Base-by-base conservation (phyloP, 257 asterid genomes). In the Catharanthus roseus region DNA sequence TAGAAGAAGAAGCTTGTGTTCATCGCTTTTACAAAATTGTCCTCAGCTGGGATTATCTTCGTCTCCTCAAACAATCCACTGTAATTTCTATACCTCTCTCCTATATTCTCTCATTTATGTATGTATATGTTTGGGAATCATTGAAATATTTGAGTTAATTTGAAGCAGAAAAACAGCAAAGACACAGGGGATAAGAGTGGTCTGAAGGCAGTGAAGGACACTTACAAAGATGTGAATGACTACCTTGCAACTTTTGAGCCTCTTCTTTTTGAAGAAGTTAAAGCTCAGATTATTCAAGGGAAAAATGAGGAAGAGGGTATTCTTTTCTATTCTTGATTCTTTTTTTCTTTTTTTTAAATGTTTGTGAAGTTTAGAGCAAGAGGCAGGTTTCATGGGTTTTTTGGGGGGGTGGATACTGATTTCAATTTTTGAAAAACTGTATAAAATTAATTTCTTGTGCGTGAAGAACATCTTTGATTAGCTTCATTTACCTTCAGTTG, bases 231-330 rank as follows among this genome's bases (percentile, higher is more conserved):
- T 72, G 95, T 88, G 41, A 88, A 88, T 51, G 97, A 91, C 28
- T 95, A 95, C 82, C 72, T 91, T 39, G 65, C 77, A 31, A 88
- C 90, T 26, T 95, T 84, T 76, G 97, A 88, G 87, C 99, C 99
- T 21, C 82, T 95, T 80, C 87, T 95, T 56, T 91, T 95, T 70
- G 99, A 95, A 82, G 99, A 95, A 74, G 99, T 85, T 39, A 95
- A 95, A 81, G 95, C 96, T 23, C 96, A 86, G 79, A 95, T 95
- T 75, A 68, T 81, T 67, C 87, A 86, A 77, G 75, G 77, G 3
- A 86, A 83, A 60, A 86, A 86, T 10, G 89, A 86, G 51, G 97
- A 88, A 75, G 93, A 82, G 67, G 93, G 96, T 91, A 44, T 47
- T 28, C 66, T 21, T 10, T 62, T 60, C 5, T 50, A 6, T 56